Conservation (phyloP, 2,329 filamentous ascomycete species). For the Talaromyces sp. region DNA sequence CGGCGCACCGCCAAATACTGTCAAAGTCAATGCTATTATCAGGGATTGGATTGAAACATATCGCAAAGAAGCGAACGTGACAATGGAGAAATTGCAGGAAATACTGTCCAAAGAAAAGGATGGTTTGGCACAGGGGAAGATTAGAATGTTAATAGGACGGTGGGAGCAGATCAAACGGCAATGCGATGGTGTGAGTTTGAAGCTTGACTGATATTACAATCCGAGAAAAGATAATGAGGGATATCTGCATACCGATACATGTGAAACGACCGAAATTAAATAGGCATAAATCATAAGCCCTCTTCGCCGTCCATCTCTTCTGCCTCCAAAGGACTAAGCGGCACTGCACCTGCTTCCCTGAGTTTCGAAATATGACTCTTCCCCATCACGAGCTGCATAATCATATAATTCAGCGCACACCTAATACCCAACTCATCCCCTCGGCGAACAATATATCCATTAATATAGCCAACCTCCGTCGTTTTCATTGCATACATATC, state of each 20-base stretch:
- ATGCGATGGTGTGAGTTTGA: slow-evolving; percentile 26
- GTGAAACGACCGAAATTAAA: neutral
- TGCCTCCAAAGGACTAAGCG: slow-evolving; percentile 25
- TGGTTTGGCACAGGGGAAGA: slow-evolving; percentile 23
- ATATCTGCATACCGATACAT: neutral
- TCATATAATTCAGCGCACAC: slow-evolving; percentile 68
- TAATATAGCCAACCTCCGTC: slow-evolving; percentile 80
- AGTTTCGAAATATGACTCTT: slow-evolving; percentile 53
- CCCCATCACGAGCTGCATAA: slow-evolving; percentile 69
- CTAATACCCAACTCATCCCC: slow-evolving; percentile 71
- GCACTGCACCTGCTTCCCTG: slow-evolving; percentile 31
- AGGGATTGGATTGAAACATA: slow-evolving; percentile 36
- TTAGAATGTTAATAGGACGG: slow-evolving; percentile 29
- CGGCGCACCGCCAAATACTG: slow-evolving; percentile 29
- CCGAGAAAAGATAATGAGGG: neutral
- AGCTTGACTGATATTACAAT: slow-evolving; percentile 15
- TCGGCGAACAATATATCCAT: slow-evolving; percentile 77
- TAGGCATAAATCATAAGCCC: neutral
- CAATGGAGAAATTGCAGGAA: slow-evolving; percentile 25
- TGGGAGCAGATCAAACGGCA: slow-evolving; percentile 40
- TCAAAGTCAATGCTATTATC: slow-evolving; percentile 33
- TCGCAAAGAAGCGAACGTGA: slow-evolving; percentile 31
- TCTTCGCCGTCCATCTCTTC: slow-evolving; percentile 17
- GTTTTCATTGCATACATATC: slow-evolving; percentile 59
- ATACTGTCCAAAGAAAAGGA: slow-evolving; percentile 15